These are phyloP conservation scores for Kitagawia praeruptora DNA, from an alignment of 129 eudicot genomes.

Conservation along the genomic window DNA sequence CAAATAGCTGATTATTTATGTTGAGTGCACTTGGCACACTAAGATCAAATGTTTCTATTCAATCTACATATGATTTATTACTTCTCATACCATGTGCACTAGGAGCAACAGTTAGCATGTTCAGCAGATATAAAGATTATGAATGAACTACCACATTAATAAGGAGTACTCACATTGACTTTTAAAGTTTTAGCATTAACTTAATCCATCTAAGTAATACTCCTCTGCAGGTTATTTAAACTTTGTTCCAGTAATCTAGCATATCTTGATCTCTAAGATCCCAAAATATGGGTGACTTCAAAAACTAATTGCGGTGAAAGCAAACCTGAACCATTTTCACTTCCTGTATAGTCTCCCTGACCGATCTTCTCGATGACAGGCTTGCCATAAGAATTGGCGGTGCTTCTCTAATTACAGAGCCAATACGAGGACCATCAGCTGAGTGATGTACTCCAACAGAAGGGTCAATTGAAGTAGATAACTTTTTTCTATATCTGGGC, in stretches of 20 bases:
- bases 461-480: slow-evolving; percentile 42
- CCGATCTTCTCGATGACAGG: slow-evolving; percentile 66
- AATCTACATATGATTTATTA: neutral
- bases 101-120: neutral
- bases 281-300: neutral
- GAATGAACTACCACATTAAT: neutral
- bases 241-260: neutral
- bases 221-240: neutral
- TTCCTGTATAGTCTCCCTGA: slow-evolving; percentile 74
- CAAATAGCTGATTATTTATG: neutral
- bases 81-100: neutral
- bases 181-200: neutral
- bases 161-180: neutral
- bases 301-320: neutral
- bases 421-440: slow-evolving; percentile 29
- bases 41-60: neutral
- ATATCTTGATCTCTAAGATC: slow-evolving; percentile 1
- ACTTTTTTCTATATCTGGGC: slow-evolving; percentile 80
- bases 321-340: slow-evolving; percentile 94
- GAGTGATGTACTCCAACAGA: slow-evolving; percentile 37
- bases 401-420: slow-evolving; percentile 35
- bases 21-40: neutral
- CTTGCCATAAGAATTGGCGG: slow-evolving; percentile 70
- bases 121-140: neutral
- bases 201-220: neutral